Conservation (phyloP, 352 stramenopile species). For the Globisporangium spinosum region DNA sequence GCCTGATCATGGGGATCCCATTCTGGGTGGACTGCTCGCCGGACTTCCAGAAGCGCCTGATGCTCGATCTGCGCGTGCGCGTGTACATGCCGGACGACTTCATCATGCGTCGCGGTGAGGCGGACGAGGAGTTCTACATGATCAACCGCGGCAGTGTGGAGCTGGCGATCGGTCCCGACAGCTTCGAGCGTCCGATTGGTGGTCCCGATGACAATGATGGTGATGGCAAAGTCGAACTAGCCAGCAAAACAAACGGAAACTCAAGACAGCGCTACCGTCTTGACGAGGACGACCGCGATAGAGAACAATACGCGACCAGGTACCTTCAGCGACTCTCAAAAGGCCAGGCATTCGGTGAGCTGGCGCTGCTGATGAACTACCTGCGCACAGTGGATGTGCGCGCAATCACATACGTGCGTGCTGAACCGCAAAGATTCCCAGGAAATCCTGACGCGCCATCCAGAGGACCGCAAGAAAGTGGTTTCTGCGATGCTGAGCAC, state of each 20-base stretch:
- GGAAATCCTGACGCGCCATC: neutral
- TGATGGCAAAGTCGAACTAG: too few species aligned
- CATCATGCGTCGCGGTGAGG: neutral
- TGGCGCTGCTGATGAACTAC: slow-evolving; percentile 44
- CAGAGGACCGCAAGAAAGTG: neutral
- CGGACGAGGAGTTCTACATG: neutral
- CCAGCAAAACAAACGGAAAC: neutral
- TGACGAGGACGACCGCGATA: too few species aligned
- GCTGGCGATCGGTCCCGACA: neutral
- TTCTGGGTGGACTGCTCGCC: slow-evolving; percentile 34
- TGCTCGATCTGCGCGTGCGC: slow-evolving; percentile 42
- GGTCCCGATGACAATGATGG: too few species aligned
- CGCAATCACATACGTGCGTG: slow-evolving; percentile 31
- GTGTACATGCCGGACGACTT: slow-evolving; percentile 15
- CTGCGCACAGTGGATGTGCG: slow-evolving; percentile 26
- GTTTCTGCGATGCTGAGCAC: neutral
- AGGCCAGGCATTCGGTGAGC: slow-evolving; percentile 39
- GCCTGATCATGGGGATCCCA: slow-evolving; percentile 41
- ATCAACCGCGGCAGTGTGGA: neutral
- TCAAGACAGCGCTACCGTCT: neutral
- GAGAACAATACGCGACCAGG: neutral
- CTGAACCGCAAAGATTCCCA: slow-evolving; percentile 27
- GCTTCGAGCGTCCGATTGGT: neutral
- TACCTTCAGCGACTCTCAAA: neutral
- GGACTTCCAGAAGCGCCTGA: slow-evolving; percentile 53